Base-by-base conservation (phyloP, 495 filamentous ascomycete genomes). In the Penicillium roqueforti region DNA sequence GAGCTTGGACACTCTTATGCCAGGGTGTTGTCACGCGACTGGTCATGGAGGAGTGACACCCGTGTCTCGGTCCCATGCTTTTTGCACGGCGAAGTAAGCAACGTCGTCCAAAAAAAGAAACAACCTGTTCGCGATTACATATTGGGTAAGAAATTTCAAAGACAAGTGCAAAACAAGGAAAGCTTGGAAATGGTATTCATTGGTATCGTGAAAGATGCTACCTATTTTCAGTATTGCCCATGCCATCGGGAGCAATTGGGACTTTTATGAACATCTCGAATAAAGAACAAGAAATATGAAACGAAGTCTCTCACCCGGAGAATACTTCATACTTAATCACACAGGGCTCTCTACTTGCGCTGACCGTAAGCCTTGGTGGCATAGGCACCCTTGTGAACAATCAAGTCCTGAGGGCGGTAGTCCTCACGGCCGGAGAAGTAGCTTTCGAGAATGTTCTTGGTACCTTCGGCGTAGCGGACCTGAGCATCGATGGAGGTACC, bases 401-500 rank as follows among this genome's bases (percentile, higher is more conserved):
- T 98, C 73, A 98, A 74, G 67, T 98, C 93, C 81, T 96, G 76
- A 55, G 82, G 84, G 56, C 81, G 81, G 81, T 98, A 98, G 75
- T 97, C 91, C 61, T 87, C 71, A 62, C 80, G 82, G 55, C 92
- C 92, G 57, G 79, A 82, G 69, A 96, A 88, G 81, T 97, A 98
- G 73, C 82, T 87, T 45, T 95, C 82, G 51, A 98, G 76, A 69
- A 98, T 97, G 57, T 73, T 63, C 88, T 97, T 96, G 69, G 82
- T 86, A 54, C 93, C 93, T 48, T 81, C 78, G 62, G 93, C 90
- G 66, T 98, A 98, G 52, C 93, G 83, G 81, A 92, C 86, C 81
- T 98, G 93, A 28, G 93, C 93, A 70, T 98, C 93, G 67, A 98
- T 86, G 49, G 91, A 95, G 53, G 93, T 97, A 66, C 93, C 93